phyloP scores from a whole-genome alignment of 1,284 basidiomycete genomes.

The Porodaedalea pini region DNA sequence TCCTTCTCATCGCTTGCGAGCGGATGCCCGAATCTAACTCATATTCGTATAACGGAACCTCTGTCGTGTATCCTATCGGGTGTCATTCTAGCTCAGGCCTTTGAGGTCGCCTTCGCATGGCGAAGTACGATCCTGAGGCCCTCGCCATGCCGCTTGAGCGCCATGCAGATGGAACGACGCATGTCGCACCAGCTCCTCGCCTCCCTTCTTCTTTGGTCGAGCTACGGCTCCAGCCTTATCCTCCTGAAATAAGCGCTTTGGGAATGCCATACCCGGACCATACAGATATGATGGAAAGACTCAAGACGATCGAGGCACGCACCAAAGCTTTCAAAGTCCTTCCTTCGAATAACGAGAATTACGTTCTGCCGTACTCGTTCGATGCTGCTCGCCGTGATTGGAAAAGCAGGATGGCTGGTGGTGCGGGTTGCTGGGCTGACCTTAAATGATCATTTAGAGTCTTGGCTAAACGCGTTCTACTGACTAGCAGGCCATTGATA shows the following conservation, averaged over 20 bases:
- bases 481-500: no score
- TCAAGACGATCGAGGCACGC: conserved; percentile 7
- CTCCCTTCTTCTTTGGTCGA: conserved; percentile 13
- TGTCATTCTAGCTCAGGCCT: conserved; percentile 14
- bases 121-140: conserved; percentile 15
- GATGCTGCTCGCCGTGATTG: conserved; percentile 17
- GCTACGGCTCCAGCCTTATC: conserved; percentile 19
- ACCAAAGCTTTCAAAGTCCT: conserved; percentile 15
- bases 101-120: conserved; percentile 18
- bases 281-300: conserved; percentile 16
- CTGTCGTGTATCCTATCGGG: conserved; percentile 20
- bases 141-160: conserved; percentile 16
- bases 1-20: conserved; percentile 15
- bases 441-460: no score
- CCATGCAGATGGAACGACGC: conserved; percentile 8
- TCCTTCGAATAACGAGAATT: conserved; percentile 18
- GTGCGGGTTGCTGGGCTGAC: conserved; percentile 17
- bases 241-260: conserved; percentile 17
- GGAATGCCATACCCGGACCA: conserved; percentile 20
- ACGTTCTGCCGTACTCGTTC: conserved; percentile 19
- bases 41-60: conserved; percentile 20
- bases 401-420: conserved; percentile 18
- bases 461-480: no score
- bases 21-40: conserved; percentile 20
- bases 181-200: conserved; percentile 5